Percentiles rank a stretch among this genome's conserved stretches.
Conservation (phyloP, 139 green algal genomes). For the Eudorina sp. region DNA sequence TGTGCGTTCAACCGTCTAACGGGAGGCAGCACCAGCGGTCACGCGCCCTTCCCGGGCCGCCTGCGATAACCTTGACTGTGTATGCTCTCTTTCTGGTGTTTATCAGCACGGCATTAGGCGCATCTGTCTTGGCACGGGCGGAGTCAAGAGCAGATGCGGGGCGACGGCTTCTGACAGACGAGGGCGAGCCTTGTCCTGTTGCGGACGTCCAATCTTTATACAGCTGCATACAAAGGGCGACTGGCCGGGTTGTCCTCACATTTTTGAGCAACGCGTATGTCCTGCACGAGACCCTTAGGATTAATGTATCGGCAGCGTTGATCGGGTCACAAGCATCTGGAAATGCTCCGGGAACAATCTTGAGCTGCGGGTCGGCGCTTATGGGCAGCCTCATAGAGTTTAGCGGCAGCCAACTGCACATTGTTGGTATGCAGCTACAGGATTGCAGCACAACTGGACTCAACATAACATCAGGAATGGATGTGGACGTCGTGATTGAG, state of each 20-base stretch:
- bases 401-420: neutral
- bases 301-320: neutral
- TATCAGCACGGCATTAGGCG: neutral
- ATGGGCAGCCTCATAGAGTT: conserved; percentile 15
- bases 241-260: neutral
- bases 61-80: neutral
- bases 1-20: neutral
- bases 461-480: neutral
- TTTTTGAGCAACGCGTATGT: neutral
- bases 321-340: neutral
- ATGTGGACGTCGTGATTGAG: neutral
- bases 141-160: neutral
- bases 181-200: neutral
- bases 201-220: neutral
- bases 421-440: neutral
- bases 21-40: neutral
- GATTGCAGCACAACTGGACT: neutral
- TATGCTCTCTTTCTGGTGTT: neutral
- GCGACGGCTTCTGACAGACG: neutral
- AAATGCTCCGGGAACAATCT: neutral
- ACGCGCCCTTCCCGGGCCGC: neutral
- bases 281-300: neutral
- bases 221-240: neutral
- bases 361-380: neutral
- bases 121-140: neutral